Evolutionary conservation across 257 asterid species (phyloP).

Genomic region (Ilex asprella): DNA sequence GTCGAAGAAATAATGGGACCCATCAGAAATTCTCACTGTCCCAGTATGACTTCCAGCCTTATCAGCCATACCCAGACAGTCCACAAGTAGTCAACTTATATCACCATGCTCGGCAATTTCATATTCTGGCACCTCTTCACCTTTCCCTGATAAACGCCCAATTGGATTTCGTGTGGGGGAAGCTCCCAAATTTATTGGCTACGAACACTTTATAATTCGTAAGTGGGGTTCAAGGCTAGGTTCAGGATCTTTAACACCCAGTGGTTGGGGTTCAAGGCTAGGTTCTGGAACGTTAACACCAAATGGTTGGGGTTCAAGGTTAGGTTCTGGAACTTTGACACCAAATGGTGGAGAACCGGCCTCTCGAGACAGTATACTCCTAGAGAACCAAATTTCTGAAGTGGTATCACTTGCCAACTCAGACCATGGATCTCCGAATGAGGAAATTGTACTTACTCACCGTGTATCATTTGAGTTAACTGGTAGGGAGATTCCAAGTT

Average conservation of each 20-base stretch:
- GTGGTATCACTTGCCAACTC: constrained; percentile 65
- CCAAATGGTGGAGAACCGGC: constrained; percentile 49
- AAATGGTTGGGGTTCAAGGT: constrained; percentile 42
- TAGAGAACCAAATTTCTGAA: constrained; percentile 49
- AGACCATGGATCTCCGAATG: constrained; percentile 35
- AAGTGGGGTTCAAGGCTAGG: constrained; percentile 82
- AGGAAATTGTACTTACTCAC: constrained; percentile 48
- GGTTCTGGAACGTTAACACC: constrained; percentile 68
- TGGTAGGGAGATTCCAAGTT: constrained; percentile 51
- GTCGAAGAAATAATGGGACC: neutral
- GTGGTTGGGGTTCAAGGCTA: constrained; percentile 42
- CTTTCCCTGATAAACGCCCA: constrained; percentile 61
- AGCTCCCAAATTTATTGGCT: constrained; percentile 59
- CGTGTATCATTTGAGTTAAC: constrained; percentile 83
- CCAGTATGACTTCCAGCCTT: neutral
- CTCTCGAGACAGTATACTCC: constrained; percentile 29
- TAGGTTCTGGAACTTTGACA: constrained; percentile 56
- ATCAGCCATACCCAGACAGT: neutral
- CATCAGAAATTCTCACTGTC: neutral
- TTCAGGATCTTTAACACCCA: constrained; percentile 57
- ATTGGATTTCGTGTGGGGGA: constrained; percentile 44
- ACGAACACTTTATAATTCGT: constrained; percentile 52
- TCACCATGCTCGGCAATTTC: constrained; percentile 83
- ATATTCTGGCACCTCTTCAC: constrained; percentile 83
- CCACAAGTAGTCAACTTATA: constrained; percentile 39